Base-by-base conservation (phyloP, 495 filamentous ascomycete genomes). In the Choiromyces venosus region DNA sequence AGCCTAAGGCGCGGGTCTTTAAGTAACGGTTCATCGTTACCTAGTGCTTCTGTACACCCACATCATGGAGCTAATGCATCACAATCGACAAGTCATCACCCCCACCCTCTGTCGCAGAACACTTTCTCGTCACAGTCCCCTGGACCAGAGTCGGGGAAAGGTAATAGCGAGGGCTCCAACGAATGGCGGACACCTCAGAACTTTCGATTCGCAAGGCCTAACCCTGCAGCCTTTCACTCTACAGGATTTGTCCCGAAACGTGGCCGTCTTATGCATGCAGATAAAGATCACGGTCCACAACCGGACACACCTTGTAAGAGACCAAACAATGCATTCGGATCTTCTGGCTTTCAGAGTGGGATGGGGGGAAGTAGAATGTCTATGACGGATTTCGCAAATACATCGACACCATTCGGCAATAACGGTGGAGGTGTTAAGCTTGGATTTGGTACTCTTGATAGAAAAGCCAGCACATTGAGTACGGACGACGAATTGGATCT, bases 301-400 rank as follows among this genome's bases (percentile, higher is more conserved):
- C 95, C 96, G 0, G 95, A 98, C 80, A 99, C 95, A 21, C 95
- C 95, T 10, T 98, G 95, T 83, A 99, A 98, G 90, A 92, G 78
- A 87, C 88, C 76, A 56, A 71, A 66, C 61, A 73, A 37, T 84
- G 85, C 65, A 89, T 89, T 69, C 89, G 91, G 82, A 83, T 88
- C 67, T 87, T 90, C 25, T 87, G 82, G 87, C 46, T 83, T 84
- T 46, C 83, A 88, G 84, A 86, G 44, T 85, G 76, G 77, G 12
- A 66, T 70, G 77, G 73, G 87, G 29, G 88, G 90, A 73, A 85
- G 87, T 80, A 86, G 87, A 67, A 90, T 92, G 46, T 92, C 92
- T 76, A 90, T 91, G 19, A 89, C 85, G 72, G 84, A 82, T 16
- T 86, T 87, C 78, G 82, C 78, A 37, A 84, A 81, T 29, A 35